Conservation (phyloP, 2,329 filamentous ascomycete species). For the Neocatenulostroma microsporum region DNA sequence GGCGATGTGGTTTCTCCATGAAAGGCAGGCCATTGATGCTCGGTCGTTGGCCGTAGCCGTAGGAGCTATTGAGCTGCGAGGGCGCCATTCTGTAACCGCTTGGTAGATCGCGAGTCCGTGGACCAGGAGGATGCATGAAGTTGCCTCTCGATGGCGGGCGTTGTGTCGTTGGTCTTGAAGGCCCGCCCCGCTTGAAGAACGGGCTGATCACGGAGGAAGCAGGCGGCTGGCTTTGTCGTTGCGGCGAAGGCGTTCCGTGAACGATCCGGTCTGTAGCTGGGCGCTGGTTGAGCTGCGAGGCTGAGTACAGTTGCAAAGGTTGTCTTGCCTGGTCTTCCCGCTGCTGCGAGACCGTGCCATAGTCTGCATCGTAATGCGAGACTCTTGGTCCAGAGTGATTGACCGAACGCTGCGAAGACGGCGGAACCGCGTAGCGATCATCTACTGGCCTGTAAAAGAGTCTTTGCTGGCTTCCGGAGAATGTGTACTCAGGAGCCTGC, state of each 20-base stretch:
- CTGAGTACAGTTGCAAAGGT: slow-evolving; percentile 1
- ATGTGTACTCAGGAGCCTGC: too few species aligned
- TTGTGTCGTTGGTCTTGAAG: neutral
- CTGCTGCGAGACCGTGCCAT: slow-evolving; percentile 3
- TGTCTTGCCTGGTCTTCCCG: neutral
- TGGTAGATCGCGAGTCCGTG: neutral
- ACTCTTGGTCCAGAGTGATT: too few species aligned
- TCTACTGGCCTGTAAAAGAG: too few species aligned
- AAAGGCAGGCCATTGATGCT: neutral
- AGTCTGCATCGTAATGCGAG: slow-evolving; percentile 5
- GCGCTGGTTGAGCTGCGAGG: slow-evolving; percentile 2
- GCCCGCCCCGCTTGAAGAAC: slow-evolving; percentile 25
- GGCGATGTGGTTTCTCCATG: neutral
- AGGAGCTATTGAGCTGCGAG: neutral
- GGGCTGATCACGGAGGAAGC: slow-evolving; percentile 32
- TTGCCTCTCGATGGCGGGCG: slow-evolving; percentile 2
- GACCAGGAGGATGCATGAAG: neutral
- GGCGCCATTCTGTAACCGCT: neutral
- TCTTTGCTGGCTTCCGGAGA: too few species aligned
- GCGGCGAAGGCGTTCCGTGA: slow-evolving; percentile 11
- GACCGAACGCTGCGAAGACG: too few species aligned
- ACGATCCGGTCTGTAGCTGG: neutral
- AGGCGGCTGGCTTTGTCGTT: neutral
- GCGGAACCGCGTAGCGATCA: too few species aligned
- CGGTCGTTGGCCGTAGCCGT: neutral